Percentiles rank a stretch among this genome's conserved stretches.
Evolutionary conservation across 2,329 filamentous ascomycete genomes (phyloP).

Genomic region (Blumeria hordei): DNA sequence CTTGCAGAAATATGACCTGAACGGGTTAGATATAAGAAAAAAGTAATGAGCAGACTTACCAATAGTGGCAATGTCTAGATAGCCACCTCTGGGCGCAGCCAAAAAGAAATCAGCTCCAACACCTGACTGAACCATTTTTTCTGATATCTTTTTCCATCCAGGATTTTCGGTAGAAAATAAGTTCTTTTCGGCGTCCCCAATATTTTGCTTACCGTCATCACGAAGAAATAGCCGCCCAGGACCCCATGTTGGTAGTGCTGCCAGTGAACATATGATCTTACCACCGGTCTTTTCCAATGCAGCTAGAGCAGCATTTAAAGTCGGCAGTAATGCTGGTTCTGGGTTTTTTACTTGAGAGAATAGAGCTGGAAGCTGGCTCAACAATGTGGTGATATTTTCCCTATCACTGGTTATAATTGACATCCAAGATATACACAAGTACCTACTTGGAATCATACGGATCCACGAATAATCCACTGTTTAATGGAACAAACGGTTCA

Average conservation of each 20-base stretch:
- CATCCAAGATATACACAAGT: not conserved
- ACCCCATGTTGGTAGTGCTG: conserved; percentile 76
- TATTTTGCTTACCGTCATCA: conserved; percentile 68
- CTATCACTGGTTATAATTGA: conserved; percentile 14
- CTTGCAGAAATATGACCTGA: conserved; percentile 59
- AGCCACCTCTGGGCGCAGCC: conserved; percentile 69
- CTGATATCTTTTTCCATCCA: conserved; percentile 63
- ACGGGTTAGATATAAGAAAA: conserved; percentile 4
- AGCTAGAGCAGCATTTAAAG: conserved; percentile 61
- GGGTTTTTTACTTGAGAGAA: conserved; percentile 77
- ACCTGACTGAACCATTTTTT: conserved; percentile 68
- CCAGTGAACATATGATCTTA: conserved; percentile 72
- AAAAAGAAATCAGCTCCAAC: conserved; percentile 89
- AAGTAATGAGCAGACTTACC: conserved; percentile 24
- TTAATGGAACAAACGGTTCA: conserved; percentile 82
- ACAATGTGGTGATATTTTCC: conserved; percentile 64
- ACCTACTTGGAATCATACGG: conserved; percentile 60
- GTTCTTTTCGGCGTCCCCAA: conserved; percentile 77
- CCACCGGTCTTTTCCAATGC: conserved; percentile 72
- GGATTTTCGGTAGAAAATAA: conserved; percentile 77
- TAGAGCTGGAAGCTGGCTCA: conserved; percentile 60
- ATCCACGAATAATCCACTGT: conserved; percentile 83
- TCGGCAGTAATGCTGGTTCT: conserved; percentile 67
- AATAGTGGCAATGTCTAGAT: conserved; percentile 80
- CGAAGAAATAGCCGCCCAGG: conserved; percentile 66